phyloP scores from a whole-genome alignment of 768 basidiomycete species.

The Lactarius tabidus region DNA sequence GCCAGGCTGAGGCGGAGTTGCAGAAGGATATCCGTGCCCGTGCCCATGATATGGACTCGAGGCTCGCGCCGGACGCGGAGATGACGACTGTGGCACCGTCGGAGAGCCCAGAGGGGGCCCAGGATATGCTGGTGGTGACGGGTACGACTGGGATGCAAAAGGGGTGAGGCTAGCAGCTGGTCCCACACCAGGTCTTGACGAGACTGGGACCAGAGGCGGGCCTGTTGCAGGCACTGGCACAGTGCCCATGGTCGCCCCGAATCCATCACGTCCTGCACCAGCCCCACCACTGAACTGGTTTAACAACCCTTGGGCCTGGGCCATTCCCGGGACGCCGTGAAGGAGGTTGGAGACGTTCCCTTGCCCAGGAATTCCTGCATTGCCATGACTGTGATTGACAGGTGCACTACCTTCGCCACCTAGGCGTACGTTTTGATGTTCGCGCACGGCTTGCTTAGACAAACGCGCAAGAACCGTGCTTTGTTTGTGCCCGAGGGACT shows the following conservation, averaged over 20 bases:
- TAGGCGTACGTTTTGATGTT: constrained; percentile 65
- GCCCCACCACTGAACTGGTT: constrained; percentile 34
- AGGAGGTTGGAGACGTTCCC: constrained; percentile 44
- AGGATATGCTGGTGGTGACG: constrained; percentile 7
- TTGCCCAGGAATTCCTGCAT: constrained; percentile 48
- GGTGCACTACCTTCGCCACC: constrained; percentile 49
- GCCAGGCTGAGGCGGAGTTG: constrained; percentile 2
- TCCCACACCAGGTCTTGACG: background rate
- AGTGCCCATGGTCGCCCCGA: background rate
- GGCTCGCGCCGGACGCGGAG: background rate
- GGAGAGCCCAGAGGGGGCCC: background rate
- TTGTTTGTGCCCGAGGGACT: constrained; percentile 46
- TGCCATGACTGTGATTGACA: constrained; percentile 45
- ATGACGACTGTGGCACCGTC: background rate
- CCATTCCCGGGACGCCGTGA: constrained; percentile 44
- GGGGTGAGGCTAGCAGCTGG: constrained; percentile 1
- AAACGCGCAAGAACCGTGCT: constrained; percentile 52
- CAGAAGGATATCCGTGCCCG: background rate
- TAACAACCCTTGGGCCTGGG: constrained; percentile 37
- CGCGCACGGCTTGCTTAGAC: constrained; percentile 60
- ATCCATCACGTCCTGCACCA: constrained; percentile 20
- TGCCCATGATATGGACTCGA: background rate
- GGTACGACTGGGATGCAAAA: constrained; percentile 2
- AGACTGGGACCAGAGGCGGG: background rate
- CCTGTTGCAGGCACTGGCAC: background rate